A percentile compares a stretch with the other conserved stretches of the same genome.
Evolutionary conservation across 2,329 filamentous ascomycete species (phyloP).

Genomic region (Colletotrichum shisoi): DNA sequence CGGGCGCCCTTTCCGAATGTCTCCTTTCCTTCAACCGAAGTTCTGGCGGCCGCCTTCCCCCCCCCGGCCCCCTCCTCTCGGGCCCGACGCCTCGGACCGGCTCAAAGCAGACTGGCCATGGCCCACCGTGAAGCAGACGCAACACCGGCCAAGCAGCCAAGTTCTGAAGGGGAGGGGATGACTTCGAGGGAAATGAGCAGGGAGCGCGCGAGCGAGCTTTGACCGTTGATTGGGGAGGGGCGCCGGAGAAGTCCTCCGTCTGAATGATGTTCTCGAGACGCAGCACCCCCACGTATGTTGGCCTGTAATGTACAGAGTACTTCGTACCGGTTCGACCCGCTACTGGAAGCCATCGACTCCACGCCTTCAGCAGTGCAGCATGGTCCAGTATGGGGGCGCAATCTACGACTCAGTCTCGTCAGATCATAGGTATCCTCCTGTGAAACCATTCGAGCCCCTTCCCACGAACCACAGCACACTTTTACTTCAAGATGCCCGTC

Average conservation of each 20-base stretch:
- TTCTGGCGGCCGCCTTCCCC: not conserved
- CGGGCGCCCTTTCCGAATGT: conserved; percentile 27
- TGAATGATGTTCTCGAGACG: not conserved
- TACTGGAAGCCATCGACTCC: not conserved
- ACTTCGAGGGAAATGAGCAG: conserved; percentile 2
- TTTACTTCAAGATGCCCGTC: too few relatives aligned
- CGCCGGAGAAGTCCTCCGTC: not conserved
- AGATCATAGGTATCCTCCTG: not conserved
- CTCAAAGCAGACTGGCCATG: not conserved
- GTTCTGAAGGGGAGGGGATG: not conserved
- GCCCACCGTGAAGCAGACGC: not conserved
- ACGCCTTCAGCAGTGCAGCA: not conserved
- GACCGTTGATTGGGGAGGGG: conserved; percentile 1
- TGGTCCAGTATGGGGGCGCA: not conserved
- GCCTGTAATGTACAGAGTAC: not conserved
- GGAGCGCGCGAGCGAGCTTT: not conserved
- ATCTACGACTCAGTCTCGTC: too few relatives aligned
- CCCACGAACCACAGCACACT: not conserved
- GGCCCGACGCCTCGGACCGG: conserved; percentile 33
- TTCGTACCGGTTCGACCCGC: not conserved
- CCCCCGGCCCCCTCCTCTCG: not conserved
- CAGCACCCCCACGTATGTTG: not conserved
- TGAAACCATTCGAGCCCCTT: not conserved
- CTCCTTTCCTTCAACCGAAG: not conserved
- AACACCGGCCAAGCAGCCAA: not conserved